Evolutionary conservation across 164 flowering plant species (phyloP).

Genomic region (Liquidambar formosana): DNA sequence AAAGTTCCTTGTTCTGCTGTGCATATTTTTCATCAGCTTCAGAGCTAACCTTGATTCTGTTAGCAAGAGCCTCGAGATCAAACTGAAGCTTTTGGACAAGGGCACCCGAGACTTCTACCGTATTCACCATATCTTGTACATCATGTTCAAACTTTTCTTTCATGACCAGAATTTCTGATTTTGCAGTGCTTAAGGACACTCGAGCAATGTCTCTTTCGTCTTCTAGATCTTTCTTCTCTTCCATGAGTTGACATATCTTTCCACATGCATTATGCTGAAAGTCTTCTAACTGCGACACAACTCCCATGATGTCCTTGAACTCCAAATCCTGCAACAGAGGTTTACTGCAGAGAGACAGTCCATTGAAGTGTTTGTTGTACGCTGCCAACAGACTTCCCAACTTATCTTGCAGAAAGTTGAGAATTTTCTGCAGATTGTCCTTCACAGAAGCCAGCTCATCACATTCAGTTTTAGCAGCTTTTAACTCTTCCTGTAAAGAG

Average conservation of each 20-base stretch:
- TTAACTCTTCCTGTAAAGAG: conserved; percentile 53
- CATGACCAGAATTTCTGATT: conserved; percentile 41
- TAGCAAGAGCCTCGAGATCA: conserved; percentile 47
- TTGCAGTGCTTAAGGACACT: conserved; percentile 32
- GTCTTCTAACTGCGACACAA: conserved; percentile 46
- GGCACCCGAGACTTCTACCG: conserved; percentile 41
- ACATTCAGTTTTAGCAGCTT: conserved; percentile 32
- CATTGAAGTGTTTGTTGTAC: conserved; percentile 25
- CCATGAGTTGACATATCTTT: conserved; percentile 42
- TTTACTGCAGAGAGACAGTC: conserved; percentile 18
- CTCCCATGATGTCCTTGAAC: conserved; percentile 25
- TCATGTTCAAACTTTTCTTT: conserved; percentile 51
- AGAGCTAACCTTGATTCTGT: conserved; percentile 37
- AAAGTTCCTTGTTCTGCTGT: conserved; percentile 37
- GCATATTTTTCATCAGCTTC: conserved; percentile 55
- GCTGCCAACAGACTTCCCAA: conserved; percentile 42
- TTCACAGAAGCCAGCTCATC: conserved; percentile 36
- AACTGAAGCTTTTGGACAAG: conserved; percentile 57
- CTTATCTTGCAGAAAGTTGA: conserved; percentile 43
- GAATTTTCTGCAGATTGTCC: conserved; percentile 42
- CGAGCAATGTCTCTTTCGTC: conserved; percentile 45
- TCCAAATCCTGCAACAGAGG: conserved; percentile 26
- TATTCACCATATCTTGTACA: conserved; percentile 32
- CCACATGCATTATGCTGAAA: conserved; percentile 39
- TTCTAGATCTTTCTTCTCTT: conserved; percentile 42